These are phyloP conservation scores for Cubamyces lactineus DNA, from an alignment of 768 basidiomycete species.

Conservation along the genomic window DNA sequence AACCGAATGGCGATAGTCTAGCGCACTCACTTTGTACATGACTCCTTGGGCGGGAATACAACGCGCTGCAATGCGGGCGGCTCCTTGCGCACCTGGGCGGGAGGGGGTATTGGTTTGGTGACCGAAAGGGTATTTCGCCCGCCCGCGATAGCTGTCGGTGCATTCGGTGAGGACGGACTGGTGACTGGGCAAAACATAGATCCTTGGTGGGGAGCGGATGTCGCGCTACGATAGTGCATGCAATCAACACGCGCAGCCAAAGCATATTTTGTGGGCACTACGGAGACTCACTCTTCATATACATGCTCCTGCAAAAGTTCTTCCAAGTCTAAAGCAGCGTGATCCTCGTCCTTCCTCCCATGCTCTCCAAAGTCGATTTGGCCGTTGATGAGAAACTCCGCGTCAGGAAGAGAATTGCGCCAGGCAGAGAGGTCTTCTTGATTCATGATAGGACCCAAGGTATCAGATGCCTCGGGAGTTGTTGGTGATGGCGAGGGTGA, in stretches of 20 bases:
- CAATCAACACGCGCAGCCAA: constrained; percentile 12
- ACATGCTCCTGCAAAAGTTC: constrained; percentile 76
- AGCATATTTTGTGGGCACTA: constrained; percentile 19
- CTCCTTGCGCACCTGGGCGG: constrained; percentile 59
- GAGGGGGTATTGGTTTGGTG: constrained; percentile 72
- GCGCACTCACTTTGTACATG: constrained; percentile 69
- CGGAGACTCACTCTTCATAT: constrained; percentile 68
- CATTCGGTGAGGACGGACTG: constrained; percentile 12
- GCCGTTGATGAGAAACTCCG: constrained; percentile 45
- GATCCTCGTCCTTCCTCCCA: constrained; percentile 48
- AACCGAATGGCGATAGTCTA: constrained; percentile 2
- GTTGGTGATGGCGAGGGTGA: constrained; percentile 73
- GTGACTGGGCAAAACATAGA: constrained; percentile 23
- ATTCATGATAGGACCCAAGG: constrained; percentile 51
- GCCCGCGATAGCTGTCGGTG: not conserved
- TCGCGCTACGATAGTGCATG: constrained; percentile 4
- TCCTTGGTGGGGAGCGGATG: constrained; percentile 14
- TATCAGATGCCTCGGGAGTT: constrained; percentile 67
- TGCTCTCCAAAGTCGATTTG: constrained; percentile 39
- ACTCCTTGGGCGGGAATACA: constrained; percentile 72
- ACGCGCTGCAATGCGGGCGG: constrained; percentile 57
- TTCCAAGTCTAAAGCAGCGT: constrained; percentile 58
- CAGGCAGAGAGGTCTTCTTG: constrained; percentile 60
- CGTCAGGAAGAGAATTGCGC: constrained; percentile 53
- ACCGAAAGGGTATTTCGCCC: constrained; percentile 33